Base-by-base conservation (phyloP, 2,329 filamentous ascomycete genomes). In the Paraconiothyrium sp. region DNA sequence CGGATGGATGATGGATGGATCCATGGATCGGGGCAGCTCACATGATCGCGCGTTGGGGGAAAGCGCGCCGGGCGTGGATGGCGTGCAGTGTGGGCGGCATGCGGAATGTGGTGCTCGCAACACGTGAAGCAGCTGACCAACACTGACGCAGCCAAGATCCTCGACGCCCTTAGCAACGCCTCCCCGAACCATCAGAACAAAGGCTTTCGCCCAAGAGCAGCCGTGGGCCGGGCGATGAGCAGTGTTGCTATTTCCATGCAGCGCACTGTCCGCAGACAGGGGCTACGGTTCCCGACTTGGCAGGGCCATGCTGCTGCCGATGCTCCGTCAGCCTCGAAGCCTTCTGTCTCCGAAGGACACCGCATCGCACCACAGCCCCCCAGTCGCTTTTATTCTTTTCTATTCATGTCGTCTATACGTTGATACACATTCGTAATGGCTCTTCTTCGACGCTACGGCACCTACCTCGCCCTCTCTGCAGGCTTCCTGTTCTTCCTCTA, bases 401-500 rank as follows among this genome's bases (percentile, higher is more conserved):
- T 60, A 49, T 54, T 32, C 66, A 55, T 62, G 39, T 65, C 56
- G 35, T 50, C 52, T 47, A 41, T 60, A 62, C 55, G 43, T 34
- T 51, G 56, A 43, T 43, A 58, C 48, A 71, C 67, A 61, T 65
- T 46, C 52, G 64, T 6, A 44, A 82, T 82, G 79, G 74, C 79
- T 41, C 74, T 78, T 16, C 59, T 80, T 24, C 75, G 74, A 58
- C 78, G 80, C 22, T 79, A 77, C 58, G 67, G 69, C 44, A 57
- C 77, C 32, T 80, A 81, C 63, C 66, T 72, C 5, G 68, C 66
- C 43, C 63, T 80, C 43, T 71, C 75, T 11, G 68, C 74, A 14
- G 67, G 71, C 41, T 67, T 78, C 34, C 61, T 82, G 13, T 75
- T 80, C 65, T 63, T 76, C 37, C 62, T 81, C 59, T 78, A 77